These are phyloP conservation scores for Ananas comosus DNA, from an alignment of 176 grass and related monocot genomes.

Conservation along the genomic window DNA sequence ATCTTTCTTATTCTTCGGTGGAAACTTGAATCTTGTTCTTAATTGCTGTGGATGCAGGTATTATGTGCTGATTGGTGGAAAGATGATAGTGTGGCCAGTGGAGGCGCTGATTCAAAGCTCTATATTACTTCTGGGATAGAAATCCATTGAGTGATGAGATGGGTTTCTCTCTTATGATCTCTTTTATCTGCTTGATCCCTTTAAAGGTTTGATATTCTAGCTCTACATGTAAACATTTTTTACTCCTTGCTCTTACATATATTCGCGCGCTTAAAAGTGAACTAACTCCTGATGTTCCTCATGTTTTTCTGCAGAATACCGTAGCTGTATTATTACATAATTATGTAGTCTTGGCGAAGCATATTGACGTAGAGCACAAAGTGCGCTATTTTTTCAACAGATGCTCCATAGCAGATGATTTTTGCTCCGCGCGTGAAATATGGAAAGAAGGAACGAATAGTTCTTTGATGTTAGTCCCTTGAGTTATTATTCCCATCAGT, in stretches of 20 bases:
- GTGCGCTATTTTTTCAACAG: no score
- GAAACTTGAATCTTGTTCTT: background rate
- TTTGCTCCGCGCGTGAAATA: no score
- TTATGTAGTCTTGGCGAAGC: no score
- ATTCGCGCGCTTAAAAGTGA: background rate
- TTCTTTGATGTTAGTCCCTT: no score
- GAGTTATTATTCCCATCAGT: no score
- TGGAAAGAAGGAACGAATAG: no score
- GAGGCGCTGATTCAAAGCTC: conserved; percentile 92
- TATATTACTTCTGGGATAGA: conserved; percentile 60
- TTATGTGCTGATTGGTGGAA: conserved; percentile 95
- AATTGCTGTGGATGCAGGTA: conserved; percentile 34
- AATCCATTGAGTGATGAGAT: conserved; percentile 31
- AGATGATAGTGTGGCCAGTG: conserved; percentile 61
- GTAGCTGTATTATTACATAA: no score
- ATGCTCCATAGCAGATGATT: no score
- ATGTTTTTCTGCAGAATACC: background rate
- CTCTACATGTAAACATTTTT: conserved; percentile 1
- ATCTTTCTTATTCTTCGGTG: background rate
- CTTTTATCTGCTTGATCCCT: background rate
- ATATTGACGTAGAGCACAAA: no score
- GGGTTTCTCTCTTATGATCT: background rate
- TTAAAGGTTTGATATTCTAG: background rate
- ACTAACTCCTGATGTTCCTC: background rate
- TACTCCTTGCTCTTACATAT: background rate